Conservation (phyloP, 2,329 filamentous ascomycete species). For the Pseudogymnoascus sp. region DNA sequence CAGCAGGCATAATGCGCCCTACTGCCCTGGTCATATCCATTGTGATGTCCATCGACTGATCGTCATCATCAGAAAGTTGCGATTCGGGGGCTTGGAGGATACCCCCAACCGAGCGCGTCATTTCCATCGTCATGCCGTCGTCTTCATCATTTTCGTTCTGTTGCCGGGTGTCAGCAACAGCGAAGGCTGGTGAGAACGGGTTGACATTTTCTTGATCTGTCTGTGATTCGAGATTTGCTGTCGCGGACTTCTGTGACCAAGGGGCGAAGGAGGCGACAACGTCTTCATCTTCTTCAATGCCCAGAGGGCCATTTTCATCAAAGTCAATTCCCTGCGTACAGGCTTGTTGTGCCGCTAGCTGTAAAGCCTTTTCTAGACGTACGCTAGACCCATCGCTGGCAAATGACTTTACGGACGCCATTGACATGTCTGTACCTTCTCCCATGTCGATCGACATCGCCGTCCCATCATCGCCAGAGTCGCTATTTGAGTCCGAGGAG, state of each 20-base stretch:
- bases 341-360: conserved; percentile 66
- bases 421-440: conserved; percentile 63
- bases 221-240: conserved; percentile 25
- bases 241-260: conserved; percentile 52
- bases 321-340: conserved; percentile 63
- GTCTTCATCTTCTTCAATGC: conserved; percentile 52
- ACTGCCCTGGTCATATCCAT: conserved; percentile 89
- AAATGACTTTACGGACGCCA: conserved; percentile 52
- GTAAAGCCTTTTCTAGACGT: conserved; percentile 68
- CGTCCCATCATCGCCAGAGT: conserved; percentile 60
- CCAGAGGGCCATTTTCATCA: conserved; percentile 45
- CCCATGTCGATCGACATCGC: conserved; percentile 68
- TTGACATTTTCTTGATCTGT: conserved; percentile 43
- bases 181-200: conserved; percentile 34
- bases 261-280: conserved; percentile 67
- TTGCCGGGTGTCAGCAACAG: conserved; percentile 11
- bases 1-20: conserved; percentile 60
- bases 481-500: conserved; percentile 48
- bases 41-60: conserved; percentile 52
- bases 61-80: conserved; percentile 25
- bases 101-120: conserved; percentile 35
- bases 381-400: conserved; percentile 60
- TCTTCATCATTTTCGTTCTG: conserved; percentile 14
- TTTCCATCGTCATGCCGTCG: conserved; percentile 41
- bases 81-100: conserved; percentile 10